These are phyloP conservation scores for Xylariomycetidae sp. DNA, from an alignment of 2,329 filamentous ascomycete species.

Conservation along the genomic window DNA sequence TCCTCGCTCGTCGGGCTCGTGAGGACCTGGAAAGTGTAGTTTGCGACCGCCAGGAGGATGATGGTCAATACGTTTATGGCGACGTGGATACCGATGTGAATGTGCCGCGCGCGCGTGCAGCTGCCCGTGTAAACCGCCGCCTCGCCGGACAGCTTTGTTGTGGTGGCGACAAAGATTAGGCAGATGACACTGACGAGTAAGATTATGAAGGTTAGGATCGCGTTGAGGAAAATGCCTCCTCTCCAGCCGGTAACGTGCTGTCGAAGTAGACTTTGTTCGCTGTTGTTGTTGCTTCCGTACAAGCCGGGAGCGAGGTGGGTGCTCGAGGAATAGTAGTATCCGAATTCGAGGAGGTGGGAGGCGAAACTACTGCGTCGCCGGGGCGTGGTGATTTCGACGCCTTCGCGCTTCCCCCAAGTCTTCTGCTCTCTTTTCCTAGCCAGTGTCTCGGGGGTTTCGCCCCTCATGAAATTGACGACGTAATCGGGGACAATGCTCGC, in stretches of 20 bases:
- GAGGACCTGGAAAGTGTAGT: constrained; percentile 50
- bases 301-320: constrained; percentile 13
- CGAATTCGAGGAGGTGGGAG: constrained; percentile 32
- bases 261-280: constrained; percentile 23
- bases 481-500: constrained; percentile 48
- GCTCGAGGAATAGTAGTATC: constrained; percentile 24
- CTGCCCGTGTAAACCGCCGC: constrained; percentile 33
- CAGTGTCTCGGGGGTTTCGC: constrained; percentile 48
- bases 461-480: constrained; percentile 48
- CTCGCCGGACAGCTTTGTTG: constrained; percentile 28
- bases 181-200: constrained; percentile 32
- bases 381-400: constrained; percentile 22
- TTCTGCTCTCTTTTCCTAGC: constrained; percentile 37
- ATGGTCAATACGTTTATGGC: constrained; percentile 38
- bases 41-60: constrained; percentile 40
- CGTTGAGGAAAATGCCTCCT: constrained; percentile 39
- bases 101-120: constrained; percentile 29
- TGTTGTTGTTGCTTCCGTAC: constrained; percentile 20
- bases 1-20: constrained; percentile 47
- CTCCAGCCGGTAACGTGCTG: constrained; percentile 39
- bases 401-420: constrained; percentile 26
- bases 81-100: constrained; percentile 37
- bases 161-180: constrained; percentile 31
- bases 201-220: constrained; percentile 32
- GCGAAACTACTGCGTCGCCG: constrained; percentile 23